Evolutionary conservation across 257 asterid species (phyloP).

Genomic region (Salvia rosmarinus): DNA sequence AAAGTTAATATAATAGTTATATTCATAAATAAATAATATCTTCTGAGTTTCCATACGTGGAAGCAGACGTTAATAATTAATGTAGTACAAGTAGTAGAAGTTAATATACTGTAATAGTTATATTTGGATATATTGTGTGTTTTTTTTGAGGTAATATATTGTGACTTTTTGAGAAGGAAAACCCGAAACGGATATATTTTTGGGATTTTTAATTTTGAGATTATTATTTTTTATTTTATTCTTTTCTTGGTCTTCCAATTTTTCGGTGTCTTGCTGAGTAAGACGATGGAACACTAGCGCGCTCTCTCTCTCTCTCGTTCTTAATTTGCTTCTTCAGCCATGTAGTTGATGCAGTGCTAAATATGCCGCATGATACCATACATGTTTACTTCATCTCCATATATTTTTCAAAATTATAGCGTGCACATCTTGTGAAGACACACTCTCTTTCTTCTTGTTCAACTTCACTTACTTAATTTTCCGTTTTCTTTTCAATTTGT

Average conservation of each 20-base stretch:
- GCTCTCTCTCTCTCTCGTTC: background rate
- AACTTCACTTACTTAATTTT: background rate
- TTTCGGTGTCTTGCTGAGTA: background rate
- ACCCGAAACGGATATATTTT: too few species aligned
- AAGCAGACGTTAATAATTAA: too few species aligned
- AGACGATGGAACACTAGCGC: background rate
- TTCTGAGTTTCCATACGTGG: too few species aligned
- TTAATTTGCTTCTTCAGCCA: background rate
- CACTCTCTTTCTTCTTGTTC: background rate
- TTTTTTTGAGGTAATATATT: too few species aligned
- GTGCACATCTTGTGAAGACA: conserved; percentile 3
- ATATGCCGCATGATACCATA: background rate
- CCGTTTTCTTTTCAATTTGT: background rate
- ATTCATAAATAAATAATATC: too few species aligned
- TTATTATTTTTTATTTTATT: too few species aligned
- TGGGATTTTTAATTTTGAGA: background rate
- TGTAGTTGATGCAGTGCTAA: background rate
- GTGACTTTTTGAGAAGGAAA: too few species aligned
- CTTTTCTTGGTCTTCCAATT: background rate
- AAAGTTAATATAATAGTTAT: too few species aligned
- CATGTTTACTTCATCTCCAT: background rate
- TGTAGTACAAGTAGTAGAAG: too few species aligned
- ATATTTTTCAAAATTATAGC: conserved; percentile 10
- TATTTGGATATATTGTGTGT: too few species aligned
- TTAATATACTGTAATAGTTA: too few species aligned